phyloP scores from a whole-genome alignment of 371 early-diverging fungal species.

The Mucor racemosus region DNA sequence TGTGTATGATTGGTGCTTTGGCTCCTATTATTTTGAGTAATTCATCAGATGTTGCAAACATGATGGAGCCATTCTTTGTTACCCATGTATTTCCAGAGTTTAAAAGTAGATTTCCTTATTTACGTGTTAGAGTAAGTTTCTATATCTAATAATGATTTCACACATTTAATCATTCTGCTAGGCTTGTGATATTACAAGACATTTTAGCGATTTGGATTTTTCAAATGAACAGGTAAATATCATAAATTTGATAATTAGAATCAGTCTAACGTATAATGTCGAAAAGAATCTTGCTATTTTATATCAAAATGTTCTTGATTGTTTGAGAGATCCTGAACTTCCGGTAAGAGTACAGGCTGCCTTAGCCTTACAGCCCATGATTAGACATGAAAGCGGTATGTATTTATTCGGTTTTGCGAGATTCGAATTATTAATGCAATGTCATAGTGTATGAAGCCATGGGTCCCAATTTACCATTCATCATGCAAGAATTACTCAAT shows the following conservation, averaged over 20 bases:
- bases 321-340: conserved; percentile 77
- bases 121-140: conserved; percentile 73
- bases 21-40: conserved; percentile 63
- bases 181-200: conserved; percentile 47
- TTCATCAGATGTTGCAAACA: conserved; percentile 65
- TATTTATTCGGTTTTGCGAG: background rate
- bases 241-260: no score
- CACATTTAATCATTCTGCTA: background rate
- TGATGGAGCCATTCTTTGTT: conserved; percentile 82
- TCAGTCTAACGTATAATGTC: background rate
- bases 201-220: conserved; percentile 49
- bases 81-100: conserved; percentile 88
- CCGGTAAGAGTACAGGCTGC: conserved; percentile 88
- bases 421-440: background rate
- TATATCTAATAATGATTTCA: background rate
- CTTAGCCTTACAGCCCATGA: conserved; percentile 77
- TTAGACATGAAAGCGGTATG: conserved; percentile 68
- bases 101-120: conserved; percentile 74
- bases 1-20: conserved; percentile 80
- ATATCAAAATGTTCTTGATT: conserved; percentile 67
- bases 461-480: conserved; percentile 74
- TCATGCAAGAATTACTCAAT: conserved; percentile 84
- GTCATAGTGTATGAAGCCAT: conserved; percentile 67
- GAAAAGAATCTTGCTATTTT: conserved; percentile 53
- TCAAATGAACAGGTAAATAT: conserved; percentile 36